Percentiles rank a stretch among this genome's conserved stretches.
These are phyloP conservation scores for Rhododendron mucronatum DNA, from an alignment of 148 eudicot species.

Conservation along the genomic window DNA sequence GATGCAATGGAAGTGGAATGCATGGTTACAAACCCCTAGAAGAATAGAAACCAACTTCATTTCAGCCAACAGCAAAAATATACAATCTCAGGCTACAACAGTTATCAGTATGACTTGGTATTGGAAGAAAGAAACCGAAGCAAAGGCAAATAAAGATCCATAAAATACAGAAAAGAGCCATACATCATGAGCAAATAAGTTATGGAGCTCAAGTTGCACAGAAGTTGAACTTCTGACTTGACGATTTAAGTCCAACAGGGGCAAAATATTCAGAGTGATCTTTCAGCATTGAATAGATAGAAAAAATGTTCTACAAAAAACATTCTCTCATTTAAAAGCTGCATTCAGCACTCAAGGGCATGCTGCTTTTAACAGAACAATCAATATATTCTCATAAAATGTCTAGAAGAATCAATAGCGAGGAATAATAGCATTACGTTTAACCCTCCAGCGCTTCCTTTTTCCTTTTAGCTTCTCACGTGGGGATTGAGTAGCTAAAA, in stretches of 20 bases:
- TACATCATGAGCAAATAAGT: neutral
- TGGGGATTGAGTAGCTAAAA: neutral
- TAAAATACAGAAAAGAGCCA: neutral
- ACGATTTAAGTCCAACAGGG: neutral
- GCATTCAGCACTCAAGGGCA: neutral
- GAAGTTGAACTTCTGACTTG: neutral
- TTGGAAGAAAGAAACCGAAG: neutral
- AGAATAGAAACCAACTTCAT: constrained; percentile 4
- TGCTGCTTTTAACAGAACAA: neutral
- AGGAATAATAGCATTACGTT: neutral
- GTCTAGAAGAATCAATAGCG: neutral
- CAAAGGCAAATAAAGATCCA: neutral
- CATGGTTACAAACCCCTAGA: constrained; percentile 69
- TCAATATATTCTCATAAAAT: neutral
- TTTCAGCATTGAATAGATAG: neutral
- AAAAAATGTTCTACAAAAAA: neutral
- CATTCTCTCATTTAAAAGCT: neutral
- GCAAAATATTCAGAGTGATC: constrained; percentile 3
- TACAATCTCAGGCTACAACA: neutral
- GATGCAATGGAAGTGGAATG: constrained; percentile 91
- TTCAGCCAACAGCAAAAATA: neutral
- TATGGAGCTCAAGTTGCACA: neutral
- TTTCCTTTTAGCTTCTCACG: neutral
- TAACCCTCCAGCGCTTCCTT: neutral
- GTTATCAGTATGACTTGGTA: neutral